Evolutionary conservation across 2,329 filamentous ascomycete species (phyloP).

Genomic region (Fusarium oligoseptatum): DNA sequence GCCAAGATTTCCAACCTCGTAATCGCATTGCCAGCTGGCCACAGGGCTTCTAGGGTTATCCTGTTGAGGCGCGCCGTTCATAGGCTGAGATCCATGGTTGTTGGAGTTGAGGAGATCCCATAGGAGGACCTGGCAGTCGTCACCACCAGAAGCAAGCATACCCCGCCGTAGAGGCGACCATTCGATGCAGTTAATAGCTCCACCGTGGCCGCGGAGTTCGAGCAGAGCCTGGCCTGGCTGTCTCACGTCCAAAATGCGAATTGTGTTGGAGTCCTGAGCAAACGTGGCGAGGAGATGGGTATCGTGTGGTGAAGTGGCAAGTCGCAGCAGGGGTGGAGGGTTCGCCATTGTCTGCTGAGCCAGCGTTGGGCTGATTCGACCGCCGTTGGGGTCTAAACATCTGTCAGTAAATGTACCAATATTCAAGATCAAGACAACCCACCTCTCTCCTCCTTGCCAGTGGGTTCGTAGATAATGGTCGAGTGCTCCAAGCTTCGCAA

Average conservation of each 20-base stretch:
- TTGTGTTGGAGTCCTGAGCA: slow-evolving; percentile 89
- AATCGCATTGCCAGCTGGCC: slow-evolving; percentile 86
- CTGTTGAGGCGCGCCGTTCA: slow-evolving; percentile 64
- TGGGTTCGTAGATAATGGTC: slow-evolving; percentile 98
- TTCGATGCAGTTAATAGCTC: slow-evolving; percentile 91
- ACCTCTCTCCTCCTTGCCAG: slow-evolving; percentile 85
- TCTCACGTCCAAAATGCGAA: slow-evolving; percentile 94
- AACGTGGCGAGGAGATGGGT: slow-evolving; percentile 97
- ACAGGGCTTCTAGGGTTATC: slow-evolving; percentile 76
- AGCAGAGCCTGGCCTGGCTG: slow-evolving; percentile 96
- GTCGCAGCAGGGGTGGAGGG: slow-evolving; percentile 81
- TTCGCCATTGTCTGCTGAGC: slow-evolving; percentile 83
- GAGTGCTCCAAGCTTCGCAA: slow-evolving; percentile 95
- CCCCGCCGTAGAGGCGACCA: slow-evolving; percentile 92
- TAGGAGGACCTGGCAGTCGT: slow-evolving; percentile 90
- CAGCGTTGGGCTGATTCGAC: slow-evolving; percentile 79
- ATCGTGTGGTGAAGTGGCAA: slow-evolving; percentile 94
- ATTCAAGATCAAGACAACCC: slow-evolving; percentile 43
- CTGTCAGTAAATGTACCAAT: slow-evolving; percentile 33
- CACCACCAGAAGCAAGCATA: slow-evolving; percentile 89
- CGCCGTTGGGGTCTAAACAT: slow-evolving; percentile 66
- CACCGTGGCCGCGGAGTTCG: slow-evolving; percentile 89
- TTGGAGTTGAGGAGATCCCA: slow-evolving; percentile 87
- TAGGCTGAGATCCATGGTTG: slow-evolving; percentile 56
- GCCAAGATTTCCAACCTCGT: slow-evolving; percentile 86